phyloP scores from a whole-genome alignment of 257 asterid species.

The Nicotiana undulata region DNA sequence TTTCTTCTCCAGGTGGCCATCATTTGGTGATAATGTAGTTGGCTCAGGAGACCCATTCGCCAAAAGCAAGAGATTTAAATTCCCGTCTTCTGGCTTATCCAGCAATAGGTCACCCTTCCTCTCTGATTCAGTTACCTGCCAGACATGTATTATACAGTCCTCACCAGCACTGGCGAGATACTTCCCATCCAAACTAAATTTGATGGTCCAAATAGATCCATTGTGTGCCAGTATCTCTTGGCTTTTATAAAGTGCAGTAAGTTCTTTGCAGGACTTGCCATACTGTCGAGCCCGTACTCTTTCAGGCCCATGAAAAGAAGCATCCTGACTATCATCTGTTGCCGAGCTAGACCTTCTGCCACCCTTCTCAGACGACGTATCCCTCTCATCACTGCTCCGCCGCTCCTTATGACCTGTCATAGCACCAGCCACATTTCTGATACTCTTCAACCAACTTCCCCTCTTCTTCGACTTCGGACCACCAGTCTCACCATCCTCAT shows the following conservation, averaged over 20 bases:
- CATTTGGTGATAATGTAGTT: conserved; percentile 62
- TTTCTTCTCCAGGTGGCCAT: conserved; percentile 63
- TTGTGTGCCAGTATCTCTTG: conserved; percentile 92
- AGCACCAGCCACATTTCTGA: conserved; percentile 68
- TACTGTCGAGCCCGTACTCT: conserved; percentile 78
- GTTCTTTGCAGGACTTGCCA: conserved; percentile 85
- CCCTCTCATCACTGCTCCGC: conserved; percentile 90
- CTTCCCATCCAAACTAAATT: conserved; percentile 93
- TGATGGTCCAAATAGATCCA: conserved; percentile 95
- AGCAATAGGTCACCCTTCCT: conserved; percentile 72
- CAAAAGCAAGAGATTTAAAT: conserved; percentile 55
- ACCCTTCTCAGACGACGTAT: conserved; percentile 92
- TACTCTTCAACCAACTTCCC: conserved; percentile 79
- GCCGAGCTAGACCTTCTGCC: conserved; percentile 98
- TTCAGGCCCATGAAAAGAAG: conserved; percentile 79
- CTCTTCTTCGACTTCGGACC: conserved; percentile 60
- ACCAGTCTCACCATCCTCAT: conserved; percentile 47
- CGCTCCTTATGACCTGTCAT: conserved; percentile 67
- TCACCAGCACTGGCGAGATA: conserved; percentile 99
- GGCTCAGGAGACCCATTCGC: conserved; percentile 86
- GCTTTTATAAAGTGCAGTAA: conserved; percentile 73
- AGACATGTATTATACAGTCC: conserved; percentile 89
- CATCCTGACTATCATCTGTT: conserved; percentile 95
- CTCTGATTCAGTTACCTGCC: conserved; percentile 84
- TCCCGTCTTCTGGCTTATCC: conserved; percentile 81